Evolutionary conservation across 306 rosid genomes (phyloP), one percentile per base, ranked within the genome.

Genomic region (Cicer yamashitae): DNA sequence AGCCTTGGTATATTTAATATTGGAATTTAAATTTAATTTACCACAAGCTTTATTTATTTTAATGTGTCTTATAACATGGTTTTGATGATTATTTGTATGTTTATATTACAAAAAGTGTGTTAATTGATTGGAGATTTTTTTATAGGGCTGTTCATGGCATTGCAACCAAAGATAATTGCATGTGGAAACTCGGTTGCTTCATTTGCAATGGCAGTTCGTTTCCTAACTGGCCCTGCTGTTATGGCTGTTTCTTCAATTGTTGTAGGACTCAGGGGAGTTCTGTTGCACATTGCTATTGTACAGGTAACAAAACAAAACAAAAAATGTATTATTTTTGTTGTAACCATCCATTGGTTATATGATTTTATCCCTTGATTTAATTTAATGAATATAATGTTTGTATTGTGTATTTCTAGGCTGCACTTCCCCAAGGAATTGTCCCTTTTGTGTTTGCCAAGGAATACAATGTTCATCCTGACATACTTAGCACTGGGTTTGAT

Each of bases 361-460:
- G 7, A 48, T n/a, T 51, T 47, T 12, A 13, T 4, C 7, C 13
- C 43, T 13, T 17, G 7, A 34, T 13, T 15, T 53, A 2, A 41
- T 72, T 74, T 25, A 59, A 67, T 60, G 5, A 66, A n/a, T 38
- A 22, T 45, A 7, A 34, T 22, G 39, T 1, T 41, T 47, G 3
- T 11, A 3, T 25, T 10, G 17, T 18, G 40, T 48, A 22, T 44
- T 30, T 65, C 64, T 81, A 90, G 98, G 96, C 98, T 13, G 96
- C 96, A 25, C 89, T 92, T 64, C 98, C 98, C 0, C 96, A 92
- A 82, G 98, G 98, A 69, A 92, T 92, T 78, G 98, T 90, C 22
- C 98, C 96, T 2, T 90, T 90, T 58, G 96, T 92, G 75, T 92
- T 92, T 84, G 94, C 93, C 6, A 92, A 92, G 86, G 97, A 92